A percentile compares a stretch with the other conserved stretches of the same genome.
Evolutionary conservation across 805 yeast species (phyloP).

Genomic region (Naumovozyma castellii): DNA sequence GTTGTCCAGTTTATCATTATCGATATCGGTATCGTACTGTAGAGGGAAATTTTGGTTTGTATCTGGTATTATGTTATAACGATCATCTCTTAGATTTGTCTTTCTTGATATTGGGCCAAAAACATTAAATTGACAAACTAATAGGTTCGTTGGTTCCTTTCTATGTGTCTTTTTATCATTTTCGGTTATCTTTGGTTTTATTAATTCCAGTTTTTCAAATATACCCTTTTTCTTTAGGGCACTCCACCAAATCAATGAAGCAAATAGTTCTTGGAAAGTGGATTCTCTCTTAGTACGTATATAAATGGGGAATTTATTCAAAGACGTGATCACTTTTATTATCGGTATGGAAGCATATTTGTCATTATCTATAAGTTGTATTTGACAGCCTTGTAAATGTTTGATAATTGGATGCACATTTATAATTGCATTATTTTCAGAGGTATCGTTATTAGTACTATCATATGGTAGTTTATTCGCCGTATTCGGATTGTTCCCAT

Average conservation of each 20-base stretch:
- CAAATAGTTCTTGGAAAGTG: constrained; percentile 35
- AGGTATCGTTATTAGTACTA: neutral
- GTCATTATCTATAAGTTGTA: constrained; percentile 11
- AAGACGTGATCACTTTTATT: constrained; percentile 10
- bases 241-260: constrained; percentile 48
- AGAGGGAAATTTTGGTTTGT: neutral
- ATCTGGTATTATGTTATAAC: neutral
- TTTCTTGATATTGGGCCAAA: constrained; percentile 44
- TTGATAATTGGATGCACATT: constrained; percentile 11
- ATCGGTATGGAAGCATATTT: constrained; percentile 7
- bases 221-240: constrained; percentile 43
- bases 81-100: constrained; percentile 10
- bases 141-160: constrained; percentile 23
- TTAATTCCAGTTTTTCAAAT: constrained; percentile 37
- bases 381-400: constrained; percentile 19
- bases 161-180: neutral
- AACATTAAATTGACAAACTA: constrained; percentile 57
- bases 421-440: constrained; percentile 1
- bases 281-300: constrained; percentile 13
- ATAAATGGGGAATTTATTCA: constrained; percentile 6
- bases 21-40: neutral
- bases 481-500: neutral
- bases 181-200: neutral
- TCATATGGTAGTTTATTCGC: neutral
- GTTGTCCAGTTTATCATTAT: constrained; percentile 6